Conservation (phyloP, 2,329 filamentous ascomycete genomes). For the Trichophyton schoenleinii region DNA sequence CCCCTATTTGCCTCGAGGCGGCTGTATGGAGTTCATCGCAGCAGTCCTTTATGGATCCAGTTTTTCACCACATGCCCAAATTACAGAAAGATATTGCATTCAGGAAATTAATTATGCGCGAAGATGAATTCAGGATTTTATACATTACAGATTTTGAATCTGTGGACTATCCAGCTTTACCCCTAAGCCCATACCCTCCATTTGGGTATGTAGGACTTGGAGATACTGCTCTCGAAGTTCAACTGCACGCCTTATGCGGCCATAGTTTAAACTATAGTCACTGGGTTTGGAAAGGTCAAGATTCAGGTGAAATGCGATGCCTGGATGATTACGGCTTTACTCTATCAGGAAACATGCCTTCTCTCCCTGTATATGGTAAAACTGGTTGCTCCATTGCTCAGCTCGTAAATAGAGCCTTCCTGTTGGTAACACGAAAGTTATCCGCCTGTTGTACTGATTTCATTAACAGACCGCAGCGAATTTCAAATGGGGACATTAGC, state of each 20-base stretch:
- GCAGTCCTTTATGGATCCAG: slow-evolving; percentile 6
- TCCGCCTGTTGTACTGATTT: background rate
- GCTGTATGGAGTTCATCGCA: background rate
- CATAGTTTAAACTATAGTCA: slow-evolving; percentile 9
- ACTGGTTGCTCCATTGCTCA: background rate
- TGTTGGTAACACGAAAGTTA: background rate
- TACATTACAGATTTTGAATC: slow-evolving; percentile 8
- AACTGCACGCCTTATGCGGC: slow-evolving; percentile 8
- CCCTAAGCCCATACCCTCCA: slow-evolving; percentile 7
- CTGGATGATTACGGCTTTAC: slow-evolving; percentile 3
- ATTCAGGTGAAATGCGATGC: background rate
- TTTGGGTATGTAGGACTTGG: slow-evolving; percentile 6
- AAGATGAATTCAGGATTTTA: slow-evolving; percentile 10
- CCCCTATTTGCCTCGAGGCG: slow-evolving; percentile 6
- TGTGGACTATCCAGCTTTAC: background rate
- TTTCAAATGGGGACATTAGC: background rate
- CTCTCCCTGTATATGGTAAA: background rate
- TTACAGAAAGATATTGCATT: slow-evolving; percentile 2
- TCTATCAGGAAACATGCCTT: too few relatives aligned
- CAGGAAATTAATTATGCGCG: slow-evolving; percentile 6
- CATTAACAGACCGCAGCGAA: background rate
- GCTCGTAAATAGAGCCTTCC: background rate
- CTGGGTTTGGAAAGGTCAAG: slow-evolving; percentile 7
- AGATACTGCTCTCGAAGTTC: slow-evolving; percentile 8
- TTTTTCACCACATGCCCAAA: slow-evolving; percentile 6